A percentile compares a stretch with the other conserved stretches of the same genome.
These are phyloP conservation scores for Noccaea bulbosa DNA, from an alignment of 345 rosid genomes.

Conservation along the genomic window DNA sequence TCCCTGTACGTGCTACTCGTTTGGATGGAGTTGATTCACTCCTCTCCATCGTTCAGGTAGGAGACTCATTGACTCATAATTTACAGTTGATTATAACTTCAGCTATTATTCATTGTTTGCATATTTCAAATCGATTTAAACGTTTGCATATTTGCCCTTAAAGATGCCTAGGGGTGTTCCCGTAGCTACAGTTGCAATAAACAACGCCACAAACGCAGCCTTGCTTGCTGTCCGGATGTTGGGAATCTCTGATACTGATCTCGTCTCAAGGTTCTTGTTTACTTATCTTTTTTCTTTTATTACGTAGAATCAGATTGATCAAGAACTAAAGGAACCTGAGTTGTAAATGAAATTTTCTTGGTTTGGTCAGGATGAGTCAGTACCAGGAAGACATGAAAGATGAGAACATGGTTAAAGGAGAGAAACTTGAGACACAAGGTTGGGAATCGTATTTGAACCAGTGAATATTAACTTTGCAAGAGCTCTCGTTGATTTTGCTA, in stretches of 20 bases:
- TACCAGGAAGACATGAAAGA: constrained; percentile 83
- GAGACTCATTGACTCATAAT: neutral
- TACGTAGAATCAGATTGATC: constrained; percentile 2
- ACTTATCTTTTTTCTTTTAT: neutral
- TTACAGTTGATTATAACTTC: neutral
- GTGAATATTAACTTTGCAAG: constrained; percentile 33
- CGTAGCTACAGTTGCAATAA: constrained; percentile 89
- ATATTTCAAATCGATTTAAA: neutral
- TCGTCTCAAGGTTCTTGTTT: constrained; percentile 52
- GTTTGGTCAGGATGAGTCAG: constrained; percentile 72
- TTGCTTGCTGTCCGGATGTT: constrained; percentile 79
- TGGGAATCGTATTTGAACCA: constrained; percentile 76
- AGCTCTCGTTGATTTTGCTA: constrained; percentile 28
- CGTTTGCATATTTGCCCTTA: neutral
- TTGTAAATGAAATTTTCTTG: neutral
- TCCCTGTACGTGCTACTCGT: constrained; percentile 82
- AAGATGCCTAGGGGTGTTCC: constrained; percentile 99
- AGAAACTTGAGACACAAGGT: constrained; percentile 66
- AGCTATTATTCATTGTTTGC: constrained; percentile 15
- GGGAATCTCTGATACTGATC: constrained; percentile 72
- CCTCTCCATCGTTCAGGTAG: constrained; percentile 92
- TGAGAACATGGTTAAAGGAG: constrained; percentile 70
- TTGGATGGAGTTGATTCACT: constrained; percentile 94
- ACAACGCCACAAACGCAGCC: constrained; percentile 88
- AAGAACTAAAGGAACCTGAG: neutral